These are phyloP conservation scores for Scedosporium dehoogii DNA, from an alignment of 2,329 filamentous ascomycete genomes.

Conservation along the genomic window DNA sequence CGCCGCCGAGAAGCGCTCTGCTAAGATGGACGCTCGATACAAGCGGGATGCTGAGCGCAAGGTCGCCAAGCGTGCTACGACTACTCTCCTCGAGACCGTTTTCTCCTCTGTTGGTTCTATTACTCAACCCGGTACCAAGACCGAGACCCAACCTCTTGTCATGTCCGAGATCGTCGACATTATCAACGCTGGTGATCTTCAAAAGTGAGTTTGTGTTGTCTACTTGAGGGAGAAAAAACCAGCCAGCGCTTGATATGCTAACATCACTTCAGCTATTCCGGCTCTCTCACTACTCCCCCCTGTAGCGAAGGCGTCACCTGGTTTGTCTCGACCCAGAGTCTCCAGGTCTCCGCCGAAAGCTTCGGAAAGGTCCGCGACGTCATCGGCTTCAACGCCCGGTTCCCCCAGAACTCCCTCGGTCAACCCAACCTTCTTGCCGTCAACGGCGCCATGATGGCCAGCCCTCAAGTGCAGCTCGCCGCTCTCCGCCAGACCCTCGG, in stretches of 20 bases:
- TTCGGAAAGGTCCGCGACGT: constrained; percentile 42
- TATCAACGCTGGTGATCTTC: constrained; percentile 26
- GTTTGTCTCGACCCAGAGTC: constrained; percentile 37
- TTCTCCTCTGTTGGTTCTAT: constrained; percentile 31
- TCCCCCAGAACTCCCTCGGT: constrained; percentile 40
- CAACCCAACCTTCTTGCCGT: constrained; percentile 30
- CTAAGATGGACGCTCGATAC: constrained; percentile 1
- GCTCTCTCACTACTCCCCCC: constrained; percentile 53
- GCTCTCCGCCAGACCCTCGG: neutral
- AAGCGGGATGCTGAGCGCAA: constrained; percentile 13
- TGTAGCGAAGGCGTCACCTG: constrained; percentile 48
- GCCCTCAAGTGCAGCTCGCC: neutral
- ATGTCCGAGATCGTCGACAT: constrained; percentile 31
- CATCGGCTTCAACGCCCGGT: constrained; percentile 46
- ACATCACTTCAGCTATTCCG: constrained; percentile 29
- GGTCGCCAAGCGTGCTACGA: constrained; percentile 28
- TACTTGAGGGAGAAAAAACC: neutral
- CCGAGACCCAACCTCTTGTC: constrained; percentile 28
- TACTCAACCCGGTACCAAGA: constrained; percentile 28
- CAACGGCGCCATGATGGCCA: neutral
- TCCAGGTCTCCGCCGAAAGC: constrained; percentile 37
- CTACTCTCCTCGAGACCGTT: constrained; percentile 34
- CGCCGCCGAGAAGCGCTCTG: constrained; percentile 5
- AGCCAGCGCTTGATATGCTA: neutral
- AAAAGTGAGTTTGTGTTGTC: constrained; percentile 20